Conservation (phyloP, 371 early-diverging fungal species). For the Mucor irregularis region DNA sequence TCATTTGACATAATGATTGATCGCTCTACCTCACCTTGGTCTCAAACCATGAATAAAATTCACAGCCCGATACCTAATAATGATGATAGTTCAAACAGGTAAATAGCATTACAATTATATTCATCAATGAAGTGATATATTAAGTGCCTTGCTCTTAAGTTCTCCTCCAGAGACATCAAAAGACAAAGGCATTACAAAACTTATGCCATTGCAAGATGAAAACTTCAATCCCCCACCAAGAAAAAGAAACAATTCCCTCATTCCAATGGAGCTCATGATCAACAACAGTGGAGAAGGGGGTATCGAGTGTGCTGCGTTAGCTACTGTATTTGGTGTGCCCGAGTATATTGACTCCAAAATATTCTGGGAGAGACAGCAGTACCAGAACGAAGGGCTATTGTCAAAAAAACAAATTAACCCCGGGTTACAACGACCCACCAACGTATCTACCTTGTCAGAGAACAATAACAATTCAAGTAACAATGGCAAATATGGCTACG, state of each 20-base stretch:
- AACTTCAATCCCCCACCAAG: constrained; percentile 19
- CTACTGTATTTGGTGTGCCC: constrained; percentile 51
- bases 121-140: neutral
- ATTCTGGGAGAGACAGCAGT: constrained; percentile 42
- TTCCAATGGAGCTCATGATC: constrained; percentile 38
- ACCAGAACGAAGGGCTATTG: constrained; percentile 7
- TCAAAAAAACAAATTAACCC: neutral
- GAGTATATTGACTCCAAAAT: constrained; percentile 48
- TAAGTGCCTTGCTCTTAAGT: neutral
- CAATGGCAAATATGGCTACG: constrained; percentile 7
- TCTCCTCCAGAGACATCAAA: neutral
- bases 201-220: constrained; percentile 24
- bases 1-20: too few relatives aligned
- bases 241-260: constrained; percentile 46
- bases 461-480: neutral
- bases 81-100: constrained; percentile 11
- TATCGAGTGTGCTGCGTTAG: constrained; percentile 46
- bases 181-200: neutral
- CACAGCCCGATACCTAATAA: constrained; percentile 11
- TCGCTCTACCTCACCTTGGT: constrained; percentile 13
- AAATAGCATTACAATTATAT: neutral
- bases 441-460: neutral
- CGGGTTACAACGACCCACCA: neutral
- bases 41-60: constrained; percentile 16
- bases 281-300: constrained; percentile 38